These are phyloP conservation scores for Thymus quinquecostatus DNA, from an alignment of 257 asterid genomes.

Conservation along the genomic window DNA sequence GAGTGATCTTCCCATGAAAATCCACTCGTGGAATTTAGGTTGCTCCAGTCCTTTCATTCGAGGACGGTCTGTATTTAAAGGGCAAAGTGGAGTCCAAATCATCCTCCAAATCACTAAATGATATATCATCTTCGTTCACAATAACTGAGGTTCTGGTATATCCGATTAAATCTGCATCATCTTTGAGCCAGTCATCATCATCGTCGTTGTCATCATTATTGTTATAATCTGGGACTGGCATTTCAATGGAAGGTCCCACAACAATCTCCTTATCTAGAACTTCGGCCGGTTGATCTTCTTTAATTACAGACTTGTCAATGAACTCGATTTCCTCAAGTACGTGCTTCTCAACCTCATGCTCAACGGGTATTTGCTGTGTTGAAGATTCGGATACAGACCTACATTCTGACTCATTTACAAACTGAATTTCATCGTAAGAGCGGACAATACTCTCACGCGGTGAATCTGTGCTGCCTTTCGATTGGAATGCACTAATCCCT, in stretches of 20 bases:
- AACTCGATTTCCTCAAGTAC: conserved; percentile 51
- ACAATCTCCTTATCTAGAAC: conserved; percentile 53
- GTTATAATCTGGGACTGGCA: conserved; percentile 45
- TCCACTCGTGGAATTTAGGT: conserved; percentile 40
- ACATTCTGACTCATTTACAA: conserved; percentile 37
- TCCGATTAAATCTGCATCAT: conserved; percentile 71
- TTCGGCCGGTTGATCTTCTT: conserved; percentile 54
- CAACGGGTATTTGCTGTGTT: conserved; percentile 37
- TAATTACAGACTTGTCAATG: conserved; percentile 62
- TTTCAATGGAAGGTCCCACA: conserved; percentile 45
- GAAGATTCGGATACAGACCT: conserved; percentile 45
- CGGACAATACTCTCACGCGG: conserved; percentile 46
- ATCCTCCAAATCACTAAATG: conserved; percentile 97
- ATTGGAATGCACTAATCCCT: conserved; percentile 47
- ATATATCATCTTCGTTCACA: conserved; percentile 83
- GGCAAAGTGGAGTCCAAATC: conserved; percentile 69
- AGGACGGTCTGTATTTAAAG: conserved; percentile 39
- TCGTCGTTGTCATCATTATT: conserved; percentile 48
- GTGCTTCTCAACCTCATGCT: conserved; percentile 57
- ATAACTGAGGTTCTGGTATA: conserved; percentile 42
- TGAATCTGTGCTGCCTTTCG: conserved; percentile 49
- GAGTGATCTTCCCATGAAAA: neutral
- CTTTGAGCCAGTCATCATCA: conserved; percentile 87
- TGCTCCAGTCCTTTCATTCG: conserved; percentile 40
- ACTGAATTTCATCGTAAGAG: conserved; percentile 48